phyloP scores from a whole-genome alignment of 2,329 filamentous ascomycete species.

The Phyllosticta capitalensis region DNA sequence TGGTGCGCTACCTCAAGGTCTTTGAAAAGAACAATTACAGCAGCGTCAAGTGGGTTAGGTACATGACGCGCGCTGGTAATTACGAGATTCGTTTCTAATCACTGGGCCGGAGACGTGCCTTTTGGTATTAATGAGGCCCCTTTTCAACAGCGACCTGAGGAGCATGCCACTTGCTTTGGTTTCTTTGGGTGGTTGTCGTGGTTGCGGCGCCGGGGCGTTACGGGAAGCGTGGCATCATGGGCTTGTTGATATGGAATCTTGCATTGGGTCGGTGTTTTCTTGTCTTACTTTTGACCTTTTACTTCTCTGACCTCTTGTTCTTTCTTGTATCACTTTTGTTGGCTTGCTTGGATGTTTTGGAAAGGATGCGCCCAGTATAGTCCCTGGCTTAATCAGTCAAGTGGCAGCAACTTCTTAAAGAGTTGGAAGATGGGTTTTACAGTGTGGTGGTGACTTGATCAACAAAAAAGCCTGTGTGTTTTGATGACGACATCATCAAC shows the following conservation, averaged over 20 bases:
- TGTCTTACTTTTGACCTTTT: neutral
- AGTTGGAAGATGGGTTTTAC: no score
- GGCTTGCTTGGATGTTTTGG: neutral
- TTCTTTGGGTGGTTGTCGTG: neutral
- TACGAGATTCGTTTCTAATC: slow-evolving; percentile 78
- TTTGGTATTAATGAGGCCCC: neutral
- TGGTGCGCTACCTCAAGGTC: slow-evolving; percentile 93
- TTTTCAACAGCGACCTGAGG: neutral
- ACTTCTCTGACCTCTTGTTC: neutral
- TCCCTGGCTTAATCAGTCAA: no score
- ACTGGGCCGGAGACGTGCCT: neutral
- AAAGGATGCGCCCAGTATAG: no score
- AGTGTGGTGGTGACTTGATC: no score
- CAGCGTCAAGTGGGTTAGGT: slow-evolving; percentile 97
- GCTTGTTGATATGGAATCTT: neutral
- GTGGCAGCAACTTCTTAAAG: no score
- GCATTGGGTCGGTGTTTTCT: slow-evolving; percentile 9
- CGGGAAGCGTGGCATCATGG: neutral
- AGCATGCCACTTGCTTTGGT: neutral
- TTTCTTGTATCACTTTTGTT: neutral
- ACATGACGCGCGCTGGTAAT: slow-evolving; percentile 96
- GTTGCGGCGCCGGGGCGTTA: neutral
- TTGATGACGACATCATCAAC: no score
- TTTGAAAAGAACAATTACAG: slow-evolving; percentile 99
- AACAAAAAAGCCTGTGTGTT: no score